phyloP scores from a whole-genome alignment of 2,329 filamentous ascomycete species.

The Phaeophleospora eucalypticola region DNA sequence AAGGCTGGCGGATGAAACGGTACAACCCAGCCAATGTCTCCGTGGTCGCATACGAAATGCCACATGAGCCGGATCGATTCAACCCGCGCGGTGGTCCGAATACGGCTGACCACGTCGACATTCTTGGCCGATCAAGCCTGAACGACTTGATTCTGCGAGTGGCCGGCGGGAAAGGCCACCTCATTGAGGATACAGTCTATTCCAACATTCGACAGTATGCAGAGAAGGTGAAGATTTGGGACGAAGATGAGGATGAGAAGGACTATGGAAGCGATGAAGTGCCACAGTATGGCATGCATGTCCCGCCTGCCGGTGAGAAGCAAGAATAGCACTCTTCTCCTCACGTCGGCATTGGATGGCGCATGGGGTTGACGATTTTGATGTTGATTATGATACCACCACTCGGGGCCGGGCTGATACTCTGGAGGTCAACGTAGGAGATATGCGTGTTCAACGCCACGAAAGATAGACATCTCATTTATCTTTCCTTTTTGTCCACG shows the following conservation, averaged over 20 bases:
- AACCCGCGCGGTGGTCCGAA: slow-evolving; percentile 70
- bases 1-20: slow-evolving; percentile 86
- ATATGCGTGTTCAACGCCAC: neutral
- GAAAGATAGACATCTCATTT: neutral
- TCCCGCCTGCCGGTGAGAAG: neutral
- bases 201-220: slow-evolving; percentile 82
- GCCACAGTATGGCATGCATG: neutral
- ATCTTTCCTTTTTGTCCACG: neutral
- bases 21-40: slow-evolving; percentile 85
- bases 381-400: slow-evolving; percentile 9
- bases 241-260: slow-evolving; percentile 10
- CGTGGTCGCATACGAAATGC: slow-evolving; percentile 90
- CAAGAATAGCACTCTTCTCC: slow-evolving; percentile 2
- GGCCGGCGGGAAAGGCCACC: slow-evolving; percentile 76
- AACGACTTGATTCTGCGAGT: slow-evolving; percentile 88
- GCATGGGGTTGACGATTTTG: neutral
- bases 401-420: neutral
- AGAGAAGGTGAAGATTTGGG: slow-evolving; percentile 56
- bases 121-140: slow-evolving; percentile 78
- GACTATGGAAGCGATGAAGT: neutral
- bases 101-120: slow-evolving; percentile 89
- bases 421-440: neutral
- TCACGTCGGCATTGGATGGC: neutral
- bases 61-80: slow-evolving; percentile 89
- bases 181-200: slow-evolving; percentile 71